Evolutionary conservation across 805 yeast species (phyloP).

Genomic region (Hanseniaspora thailandica): DNA sequence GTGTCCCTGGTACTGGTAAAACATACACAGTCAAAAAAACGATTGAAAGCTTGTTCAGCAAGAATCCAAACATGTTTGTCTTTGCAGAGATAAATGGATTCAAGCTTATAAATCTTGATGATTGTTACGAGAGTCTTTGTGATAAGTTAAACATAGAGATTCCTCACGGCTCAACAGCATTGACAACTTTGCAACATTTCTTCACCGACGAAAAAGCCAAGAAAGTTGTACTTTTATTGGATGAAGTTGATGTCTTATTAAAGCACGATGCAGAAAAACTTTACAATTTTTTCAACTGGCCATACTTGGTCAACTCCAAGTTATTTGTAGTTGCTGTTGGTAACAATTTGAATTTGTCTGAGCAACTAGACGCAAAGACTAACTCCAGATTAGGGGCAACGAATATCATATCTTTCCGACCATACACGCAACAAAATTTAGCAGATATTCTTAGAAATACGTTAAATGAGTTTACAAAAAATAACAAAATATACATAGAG

Average conservation of each 20-base stretch:
- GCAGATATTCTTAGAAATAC: constrained; percentile 63
- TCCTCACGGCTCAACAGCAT: constrained; percentile 50
- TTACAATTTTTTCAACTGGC: constrained; percentile 98
- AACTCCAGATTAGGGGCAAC: constrained; percentile 83
- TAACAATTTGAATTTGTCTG: constrained; percentile 95
- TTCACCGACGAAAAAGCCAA: constrained; percentile 37
- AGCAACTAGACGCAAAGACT: constrained; percentile 76
- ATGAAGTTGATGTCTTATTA: constrained; percentile 87
- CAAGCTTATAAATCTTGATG: constrained; percentile 64
- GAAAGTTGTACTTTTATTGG: constrained; percentile 66
- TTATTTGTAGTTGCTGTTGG: constrained; percentile 87
- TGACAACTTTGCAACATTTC: constrained; percentile 56
- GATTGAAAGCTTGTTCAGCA: constrained; percentile 47
- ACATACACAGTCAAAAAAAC: constrained; percentile 89
- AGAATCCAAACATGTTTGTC: constrained; percentile 42
- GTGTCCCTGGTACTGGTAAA: constrained; percentile 97
- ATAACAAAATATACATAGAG: constrained; percentile 27
- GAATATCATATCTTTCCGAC: constrained; percentile 67
- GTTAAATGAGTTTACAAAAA: constrained; percentile 37
- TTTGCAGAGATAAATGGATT: constrained; percentile 85
- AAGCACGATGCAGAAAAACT: constrained; percentile 71
- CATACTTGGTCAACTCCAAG: constrained; percentile 66
- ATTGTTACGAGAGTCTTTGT: constrained; percentile 78
- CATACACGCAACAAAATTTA: constrained; percentile 72
- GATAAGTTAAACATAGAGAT: constrained; percentile 37